Evolutionary conservation across 768 basidiomycete species (phyloP).

Genomic region (Cystofilobasidium bisporidii): DNA sequence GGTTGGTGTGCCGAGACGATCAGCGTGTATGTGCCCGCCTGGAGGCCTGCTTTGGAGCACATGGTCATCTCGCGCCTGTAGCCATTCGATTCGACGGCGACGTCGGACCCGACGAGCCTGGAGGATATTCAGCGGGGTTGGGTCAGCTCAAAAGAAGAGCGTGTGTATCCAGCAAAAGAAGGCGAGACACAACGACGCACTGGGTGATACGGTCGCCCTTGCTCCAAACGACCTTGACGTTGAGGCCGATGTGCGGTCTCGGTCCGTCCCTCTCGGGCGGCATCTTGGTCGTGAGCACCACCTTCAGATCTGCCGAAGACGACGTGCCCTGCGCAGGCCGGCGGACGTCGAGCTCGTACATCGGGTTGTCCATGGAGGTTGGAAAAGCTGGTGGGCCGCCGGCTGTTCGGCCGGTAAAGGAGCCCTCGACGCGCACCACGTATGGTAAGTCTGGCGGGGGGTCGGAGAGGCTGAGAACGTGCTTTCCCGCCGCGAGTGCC

Average conservation of each 20-base stretch:
- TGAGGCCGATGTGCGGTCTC: conserved; percentile 52
- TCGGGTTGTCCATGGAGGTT: conserved; percentile 82
- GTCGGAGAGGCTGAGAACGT: conserved; percentile 34
- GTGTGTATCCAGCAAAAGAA: not conserved
- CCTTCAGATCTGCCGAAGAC: not conserved
- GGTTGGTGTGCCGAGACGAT: conserved; percentile 81
- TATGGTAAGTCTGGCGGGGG: conserved; percentile 33
- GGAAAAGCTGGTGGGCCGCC: conserved; percentile 75
- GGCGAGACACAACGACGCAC: conserved; percentile 39
- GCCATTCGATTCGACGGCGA: conserved; percentile 63
- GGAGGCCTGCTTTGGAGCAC: not conserved
- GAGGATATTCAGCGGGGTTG: not conserved
- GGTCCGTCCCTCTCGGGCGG: conserved; percentile 48
- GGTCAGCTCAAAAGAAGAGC: not conserved
- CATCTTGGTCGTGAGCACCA: not conserved
- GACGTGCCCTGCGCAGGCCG: conserved; percentile 32
- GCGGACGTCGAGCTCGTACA: conserved; percentile 61
- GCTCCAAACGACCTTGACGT: conserved; percentile 64
- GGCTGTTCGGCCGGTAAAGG: conserved; percentile 58
- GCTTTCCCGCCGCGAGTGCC: conserved; percentile 46
- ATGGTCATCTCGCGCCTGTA: conserved; percentile 51
- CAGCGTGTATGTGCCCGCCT: conserved; percentile 63
- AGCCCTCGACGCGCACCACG: conserved; percentile 49
- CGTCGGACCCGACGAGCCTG: conserved; percentile 53
- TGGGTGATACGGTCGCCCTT: conserved; percentile 64